phyloP scores from a whole-genome alignment of 345 rosid species.

The Hibiscus tridactylites region DNA sequence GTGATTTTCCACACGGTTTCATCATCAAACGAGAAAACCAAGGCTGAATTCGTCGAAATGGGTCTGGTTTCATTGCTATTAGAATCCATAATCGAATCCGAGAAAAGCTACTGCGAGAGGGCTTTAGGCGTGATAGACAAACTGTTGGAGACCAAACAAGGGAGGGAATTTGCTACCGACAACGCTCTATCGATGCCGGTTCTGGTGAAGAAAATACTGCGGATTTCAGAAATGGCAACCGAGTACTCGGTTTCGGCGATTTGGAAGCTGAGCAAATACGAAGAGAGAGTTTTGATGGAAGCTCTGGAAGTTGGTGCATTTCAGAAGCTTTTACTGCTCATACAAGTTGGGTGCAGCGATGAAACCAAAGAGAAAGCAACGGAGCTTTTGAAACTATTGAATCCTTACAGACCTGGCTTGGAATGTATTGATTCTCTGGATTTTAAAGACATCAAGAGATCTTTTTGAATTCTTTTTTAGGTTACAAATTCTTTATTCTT shows the following conservation, averaged over 20 bases:
- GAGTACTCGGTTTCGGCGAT: slow-evolving; percentile 34
- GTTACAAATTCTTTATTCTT: background rate
- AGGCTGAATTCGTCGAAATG: slow-evolving; percentile 19
- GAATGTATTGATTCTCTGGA: slow-evolving; percentile 55
- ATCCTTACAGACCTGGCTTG: slow-evolving; percentile 41
- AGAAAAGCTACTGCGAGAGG: background rate
- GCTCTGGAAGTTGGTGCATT: slow-evolving; percentile 50
- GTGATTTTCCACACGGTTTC: slow-evolving; percentile 19
- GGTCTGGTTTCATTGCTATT: slow-evolving; percentile 10
- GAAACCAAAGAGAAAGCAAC: slow-evolving; percentile 52
- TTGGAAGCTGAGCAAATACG: slow-evolving; percentile 34
- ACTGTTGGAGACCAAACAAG: slow-evolving; percentile 8
- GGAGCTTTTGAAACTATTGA: slow-evolving; percentile 45
- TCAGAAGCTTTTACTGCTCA: slow-evolving; percentile 49
- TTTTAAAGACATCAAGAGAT: slow-evolving; percentile 49
- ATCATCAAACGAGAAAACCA: slow-evolving; percentile 4
- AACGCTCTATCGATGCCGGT: background rate
- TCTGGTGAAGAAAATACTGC: background rate
- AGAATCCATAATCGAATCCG: background rate
- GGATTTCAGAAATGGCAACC: slow-evolving; percentile 15
- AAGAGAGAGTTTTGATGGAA: slow-evolving; percentile 24
- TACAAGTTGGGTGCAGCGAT: slow-evolving; percentile 43
- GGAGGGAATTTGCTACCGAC: background rate
- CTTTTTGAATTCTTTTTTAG: slow-evolving; percentile 28
- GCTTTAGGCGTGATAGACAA: background rate